Evolutionary conservation across 139 green algal species (phyloP).

Genomic region (Volvox africanus): DNA sequence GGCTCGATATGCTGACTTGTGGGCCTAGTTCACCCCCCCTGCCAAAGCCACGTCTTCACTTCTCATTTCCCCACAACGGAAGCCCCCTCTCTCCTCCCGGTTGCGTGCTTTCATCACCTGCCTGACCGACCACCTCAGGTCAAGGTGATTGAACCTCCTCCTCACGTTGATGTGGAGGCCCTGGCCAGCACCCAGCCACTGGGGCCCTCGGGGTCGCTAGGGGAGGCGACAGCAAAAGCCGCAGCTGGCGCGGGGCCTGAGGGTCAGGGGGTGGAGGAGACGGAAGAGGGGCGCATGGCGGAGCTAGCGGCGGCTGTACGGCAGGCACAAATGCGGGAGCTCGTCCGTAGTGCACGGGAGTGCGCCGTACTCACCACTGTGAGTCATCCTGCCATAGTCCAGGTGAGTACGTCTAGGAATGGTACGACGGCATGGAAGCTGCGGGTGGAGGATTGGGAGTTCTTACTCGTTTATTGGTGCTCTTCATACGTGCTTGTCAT

Average conservation of each 20-base stretch:
- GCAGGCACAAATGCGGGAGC: slow-evolving; percentile 31
- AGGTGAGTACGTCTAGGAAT: neutral
- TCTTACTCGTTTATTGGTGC: no score
- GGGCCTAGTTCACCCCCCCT: no score
- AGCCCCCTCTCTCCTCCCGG: no score
- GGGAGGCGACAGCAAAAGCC: neutral
- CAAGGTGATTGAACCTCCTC: slow-evolving; percentile 20
- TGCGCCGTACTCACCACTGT: slow-evolving; percentile 8
- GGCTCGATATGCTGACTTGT: no score
- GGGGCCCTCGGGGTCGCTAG: neutral
- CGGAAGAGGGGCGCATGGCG: neutral
- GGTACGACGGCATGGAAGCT: neutral
- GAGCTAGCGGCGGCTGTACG: neutral
- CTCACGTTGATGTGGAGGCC: neutral
- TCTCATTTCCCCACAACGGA: no score
- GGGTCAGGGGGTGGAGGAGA: neutral
- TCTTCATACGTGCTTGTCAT: no score
- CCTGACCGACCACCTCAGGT: neutral
- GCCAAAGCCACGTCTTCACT: no score
- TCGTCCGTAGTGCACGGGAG: slow-evolving; percentile 12
- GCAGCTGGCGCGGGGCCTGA: neutral
- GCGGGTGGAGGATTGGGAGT: neutral
- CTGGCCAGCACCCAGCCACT: neutral
- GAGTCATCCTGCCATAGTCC: slow-evolving; percentile 22
- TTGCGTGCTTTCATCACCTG: no score